These are phyloP conservation scores for Septoria linicola DNA, from an alignment of 2,329 filamentous ascomycete genomes.

Conservation along the genomic window DNA sequence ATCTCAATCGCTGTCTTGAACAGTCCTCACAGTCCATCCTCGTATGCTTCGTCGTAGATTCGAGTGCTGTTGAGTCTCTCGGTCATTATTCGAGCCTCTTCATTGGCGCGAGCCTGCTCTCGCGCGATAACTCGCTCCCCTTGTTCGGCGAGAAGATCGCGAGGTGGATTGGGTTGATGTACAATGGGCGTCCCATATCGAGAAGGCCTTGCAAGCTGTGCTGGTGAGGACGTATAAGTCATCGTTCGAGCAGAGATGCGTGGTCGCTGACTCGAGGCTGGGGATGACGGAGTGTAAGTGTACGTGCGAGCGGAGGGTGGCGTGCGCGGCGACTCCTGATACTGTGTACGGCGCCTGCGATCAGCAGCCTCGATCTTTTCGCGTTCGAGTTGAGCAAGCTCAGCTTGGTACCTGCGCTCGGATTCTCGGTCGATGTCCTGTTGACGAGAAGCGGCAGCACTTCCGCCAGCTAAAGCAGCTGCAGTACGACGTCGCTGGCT, in stretches of 20 bases:
- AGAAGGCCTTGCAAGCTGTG: slow-evolving; percentile 6
- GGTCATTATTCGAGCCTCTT: not conserved
- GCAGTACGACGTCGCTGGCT: slow-evolving; percentile 13
- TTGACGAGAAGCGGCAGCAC: not conserved
- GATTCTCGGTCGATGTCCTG: slow-evolving; percentile 8
- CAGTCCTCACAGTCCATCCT: not conserved
- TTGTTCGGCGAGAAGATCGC: slow-evolving; percentile 12
- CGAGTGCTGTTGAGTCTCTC: slow-evolving; percentile 1
- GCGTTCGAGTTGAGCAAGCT: slow-evolving; percentile 4
- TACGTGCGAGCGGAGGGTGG: slow-evolving; percentile 7
- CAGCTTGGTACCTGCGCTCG: slow-evolving; percentile 6
- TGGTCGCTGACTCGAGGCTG: not conserved
- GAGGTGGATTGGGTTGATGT: slow-evolving; percentile 11
- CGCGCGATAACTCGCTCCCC: slow-evolving; percentile 13
- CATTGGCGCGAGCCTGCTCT: slow-evolving; percentile 10
- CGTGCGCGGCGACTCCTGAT: slow-evolving; percentile 3
- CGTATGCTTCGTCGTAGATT: slow-evolving; percentile 5
- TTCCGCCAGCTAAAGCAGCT: slow-evolving; percentile 3
- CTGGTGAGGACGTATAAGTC: slow-evolving; percentile 8
- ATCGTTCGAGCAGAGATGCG: slow-evolving; percentile 13
- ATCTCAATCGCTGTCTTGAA: not conserved
- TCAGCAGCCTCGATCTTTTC: slow-evolving; percentile 11
- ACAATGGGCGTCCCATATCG: slow-evolving; percentile 13
- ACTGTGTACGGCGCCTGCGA: not conserved
- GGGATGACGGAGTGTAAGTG: slow-evolving; percentile 6